Base-by-base conservation (phyloP, 225 moss, liverwort and hornwort species). In the Pseudoscleropodium purum region DNA sequence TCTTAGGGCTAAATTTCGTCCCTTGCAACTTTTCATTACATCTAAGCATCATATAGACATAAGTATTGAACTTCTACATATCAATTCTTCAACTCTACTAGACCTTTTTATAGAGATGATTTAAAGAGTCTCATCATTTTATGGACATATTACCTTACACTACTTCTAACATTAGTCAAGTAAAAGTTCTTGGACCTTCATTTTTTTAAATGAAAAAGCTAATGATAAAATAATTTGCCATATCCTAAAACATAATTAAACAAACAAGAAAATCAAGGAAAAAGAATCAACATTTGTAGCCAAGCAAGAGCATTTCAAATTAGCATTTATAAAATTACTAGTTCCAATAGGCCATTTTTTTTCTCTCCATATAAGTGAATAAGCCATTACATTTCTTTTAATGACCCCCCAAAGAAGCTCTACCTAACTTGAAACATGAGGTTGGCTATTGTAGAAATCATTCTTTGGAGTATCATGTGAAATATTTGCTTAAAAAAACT, bases 141-240 rank as follows among this genome's bases (percentile, higher is more conserved):
- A 8, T 4, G 0, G 41, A 72, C 24, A 0, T 14, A 0, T 69
- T 69, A 13, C 0, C 0, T 7, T 41, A 26, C 39, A 41, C 0
- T 39, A 0, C 20, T 20, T 17, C 7, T 19, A 51, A 33, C 20
- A 51, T 30, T 76, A 7, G 0, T 72, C 0, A 72, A 1, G 1
- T 1, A 41, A 4, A 24, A 39, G 4, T 2, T 69, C 4, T 69
- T 1, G 4, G 2, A 0, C 13, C 4, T 24, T 39, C n/a, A 10
- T n/a, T n/a, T n/a, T n/a, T n/a, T n/a, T n/a, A n/a, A n/a, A n/a
- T n/a, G n/a, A n/a, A n/a, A n/a, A n/a, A n/a, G n/a, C n/a, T n/a
- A n/a, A n/a, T n/a, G n/a, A n/a, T n/a, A n/a, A n/a, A n/a, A n/a
- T n/a, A n/a, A n/a, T n/a, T n/a, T n/a, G n/a, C n/a, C n/a, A n/a